Conservation (phyloP, 257 asterid species). For the Jaltomata sinuosa region DNA sequence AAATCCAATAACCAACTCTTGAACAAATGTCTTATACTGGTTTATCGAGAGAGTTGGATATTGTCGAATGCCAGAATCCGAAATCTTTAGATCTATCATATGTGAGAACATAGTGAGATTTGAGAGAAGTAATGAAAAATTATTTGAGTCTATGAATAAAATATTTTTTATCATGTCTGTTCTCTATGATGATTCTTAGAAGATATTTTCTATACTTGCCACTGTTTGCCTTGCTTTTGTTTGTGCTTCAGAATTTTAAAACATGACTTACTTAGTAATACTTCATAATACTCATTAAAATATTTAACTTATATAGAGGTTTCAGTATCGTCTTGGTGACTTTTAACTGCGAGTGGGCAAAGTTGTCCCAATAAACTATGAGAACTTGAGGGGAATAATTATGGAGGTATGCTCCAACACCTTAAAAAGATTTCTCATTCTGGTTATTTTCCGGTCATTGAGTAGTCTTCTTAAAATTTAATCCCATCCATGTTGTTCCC, state of each 20-base stretch:
- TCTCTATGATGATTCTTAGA: background rate
- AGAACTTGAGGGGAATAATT: conserved; percentile 81
- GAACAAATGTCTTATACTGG: no score
- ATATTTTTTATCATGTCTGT: no score
- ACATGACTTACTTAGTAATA: background rate
- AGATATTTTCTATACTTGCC: background rate
- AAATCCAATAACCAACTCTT: no score
- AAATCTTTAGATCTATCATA: no score
- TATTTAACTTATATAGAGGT: conserved; percentile 27
- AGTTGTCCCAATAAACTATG: conserved; percentile 68
- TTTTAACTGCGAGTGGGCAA: conserved; percentile 85
- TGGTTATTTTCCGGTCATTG: no score
- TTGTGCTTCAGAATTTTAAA: background rate
- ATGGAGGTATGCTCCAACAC: conserved; percentile 63
- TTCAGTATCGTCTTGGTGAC: conserved; percentile 71
- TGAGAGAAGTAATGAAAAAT: no score
- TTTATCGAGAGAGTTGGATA: no score
- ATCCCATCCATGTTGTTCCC: no score
- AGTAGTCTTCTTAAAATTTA: no score
- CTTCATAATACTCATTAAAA: background rate
- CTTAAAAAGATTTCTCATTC: background rate
- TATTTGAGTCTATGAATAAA: no score
- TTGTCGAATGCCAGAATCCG: no score
- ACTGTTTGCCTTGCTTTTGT: background rate
- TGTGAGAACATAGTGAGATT: no score